phyloP scores from a whole-genome alignment of 2,329 filamentous ascomycete species.

The Pseudogymnoascus sp. region DNA sequence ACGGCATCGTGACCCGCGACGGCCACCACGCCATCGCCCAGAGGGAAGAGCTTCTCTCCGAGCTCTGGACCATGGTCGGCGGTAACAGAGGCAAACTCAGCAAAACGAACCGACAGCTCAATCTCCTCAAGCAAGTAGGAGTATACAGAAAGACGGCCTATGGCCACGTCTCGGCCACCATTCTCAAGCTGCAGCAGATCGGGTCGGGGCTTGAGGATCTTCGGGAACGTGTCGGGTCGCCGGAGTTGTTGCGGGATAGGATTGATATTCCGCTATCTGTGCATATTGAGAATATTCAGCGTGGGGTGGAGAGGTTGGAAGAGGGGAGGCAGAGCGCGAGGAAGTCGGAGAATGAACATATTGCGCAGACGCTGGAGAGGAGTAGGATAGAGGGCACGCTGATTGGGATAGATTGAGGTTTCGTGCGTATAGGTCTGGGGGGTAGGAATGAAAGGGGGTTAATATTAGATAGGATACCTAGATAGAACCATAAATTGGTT shows the following conservation, averaged over 20 bases:
- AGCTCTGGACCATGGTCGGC: slow-evolving; percentile 67
- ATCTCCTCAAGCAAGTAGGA: slow-evolving; percentile 56
- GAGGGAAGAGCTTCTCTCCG: slow-evolving; percentile 58
- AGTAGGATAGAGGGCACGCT: slow-evolving; percentile 32
- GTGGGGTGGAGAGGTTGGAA: slow-evolving; percentile 64
- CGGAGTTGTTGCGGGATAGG: slow-evolving; percentile 47
- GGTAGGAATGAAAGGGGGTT: not conserved
- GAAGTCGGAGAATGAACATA: slow-evolving; percentile 48
- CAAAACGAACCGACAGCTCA: slow-evolving; percentile 54
- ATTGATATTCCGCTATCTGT: slow-evolving; percentile 55
- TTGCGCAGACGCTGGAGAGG: slow-evolving; percentile 42
- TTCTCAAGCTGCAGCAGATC: slow-evolving; percentile 67
- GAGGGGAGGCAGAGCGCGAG: slow-evolving; percentile 50
- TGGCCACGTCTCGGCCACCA: slow-evolving; percentile 57
- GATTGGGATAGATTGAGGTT: slow-evolving; percentile 13
- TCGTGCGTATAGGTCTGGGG: not conserved
- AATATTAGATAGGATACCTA: not conserved
- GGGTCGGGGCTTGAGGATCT: slow-evolving; percentile 62
- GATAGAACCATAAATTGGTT: not conserved
- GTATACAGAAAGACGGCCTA: slow-evolving; percentile 57
- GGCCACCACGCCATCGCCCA: slow-evolving; percentile 47
- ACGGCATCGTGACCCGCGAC: slow-evolving; percentile 58
- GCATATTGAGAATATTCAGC: slow-evolving; percentile 66
- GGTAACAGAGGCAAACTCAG: slow-evolving; percentile 53
- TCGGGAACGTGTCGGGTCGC: slow-evolving; percentile 59